phyloP scores from a whole-genome alignment of 208 protist species.

The Spongospora subterranea region DNA sequence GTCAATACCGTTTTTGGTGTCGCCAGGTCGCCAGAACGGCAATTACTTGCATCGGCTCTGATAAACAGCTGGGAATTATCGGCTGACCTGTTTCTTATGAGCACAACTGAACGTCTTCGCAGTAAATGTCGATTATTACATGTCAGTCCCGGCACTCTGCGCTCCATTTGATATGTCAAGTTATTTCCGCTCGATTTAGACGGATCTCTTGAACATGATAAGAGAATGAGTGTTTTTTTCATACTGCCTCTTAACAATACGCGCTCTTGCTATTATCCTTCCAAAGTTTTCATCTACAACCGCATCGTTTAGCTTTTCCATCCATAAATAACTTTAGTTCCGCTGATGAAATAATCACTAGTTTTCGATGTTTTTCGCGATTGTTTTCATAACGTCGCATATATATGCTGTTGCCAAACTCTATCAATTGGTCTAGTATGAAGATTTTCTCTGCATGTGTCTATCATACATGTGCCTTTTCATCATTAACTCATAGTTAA shows the following conservation, averaged over 20 bases:
- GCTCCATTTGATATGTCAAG: background rate
- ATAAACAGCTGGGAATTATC: background rate
- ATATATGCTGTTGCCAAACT: no score
- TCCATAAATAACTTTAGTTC: no score
- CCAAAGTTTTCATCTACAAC: no score
- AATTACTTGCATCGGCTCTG: background rate
- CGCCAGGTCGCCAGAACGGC: background rate
- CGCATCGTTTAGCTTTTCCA: no score
- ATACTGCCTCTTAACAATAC: no score
- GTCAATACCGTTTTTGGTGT: background rate
- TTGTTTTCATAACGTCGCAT: no score
- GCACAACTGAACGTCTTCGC: slow-evolving; percentile 34
- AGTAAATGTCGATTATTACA: background rate
- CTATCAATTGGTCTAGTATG: background rate
- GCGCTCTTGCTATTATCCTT: no score
- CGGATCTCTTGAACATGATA: no score
- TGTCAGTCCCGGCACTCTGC: background rate
- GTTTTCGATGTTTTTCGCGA: no score
- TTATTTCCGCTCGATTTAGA: no score
- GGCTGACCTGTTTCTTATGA: slow-evolving; percentile 49
- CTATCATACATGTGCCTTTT: background rate
- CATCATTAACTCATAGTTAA: background rate
- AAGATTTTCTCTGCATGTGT: background rate
- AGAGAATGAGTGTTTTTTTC: no score
- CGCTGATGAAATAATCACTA: no score